phyloP scores from a whole-genome alignment of 768 basidiomycete genomes.

The Auricularia cornea region DNA sequence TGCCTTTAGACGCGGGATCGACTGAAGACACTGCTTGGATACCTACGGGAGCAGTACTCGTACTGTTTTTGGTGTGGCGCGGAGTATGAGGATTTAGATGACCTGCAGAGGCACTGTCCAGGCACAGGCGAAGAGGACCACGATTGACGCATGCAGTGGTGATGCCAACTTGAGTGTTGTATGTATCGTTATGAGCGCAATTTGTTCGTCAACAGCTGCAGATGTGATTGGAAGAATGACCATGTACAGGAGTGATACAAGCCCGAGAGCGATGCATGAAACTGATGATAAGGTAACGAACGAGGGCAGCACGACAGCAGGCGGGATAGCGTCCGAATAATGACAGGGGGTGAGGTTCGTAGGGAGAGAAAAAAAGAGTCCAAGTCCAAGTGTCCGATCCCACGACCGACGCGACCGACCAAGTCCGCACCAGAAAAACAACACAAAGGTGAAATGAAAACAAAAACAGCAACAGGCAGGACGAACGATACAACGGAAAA shows the following conservation, averaged over 20 bases:
- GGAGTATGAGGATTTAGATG: slow-evolving; percentile 52
- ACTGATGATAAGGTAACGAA: not conserved
- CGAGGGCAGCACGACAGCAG: not conserved
- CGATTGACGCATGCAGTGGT: slow-evolving; percentile 38
- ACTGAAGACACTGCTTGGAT: slow-evolving; percentile 55
- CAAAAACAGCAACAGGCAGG: not conserved
- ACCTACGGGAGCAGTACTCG: slow-evolving; percentile 60
- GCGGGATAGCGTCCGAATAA: not conserved
- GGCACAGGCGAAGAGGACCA: slow-evolving; percentile 72
- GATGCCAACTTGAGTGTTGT: not conserved
- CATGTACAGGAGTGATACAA: not conserved
- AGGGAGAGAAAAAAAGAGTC: not conserved
- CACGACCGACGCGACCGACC: not conserved
- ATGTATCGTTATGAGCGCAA: too few species aligned
- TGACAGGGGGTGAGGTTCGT: not conserved
- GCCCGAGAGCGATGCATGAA: not conserved
- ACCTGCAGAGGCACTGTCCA: slow-evolving; percentile 60
- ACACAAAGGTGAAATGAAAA: not conserved
- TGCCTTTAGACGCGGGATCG: slow-evolving; percentile 58
- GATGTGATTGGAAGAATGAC: not conserved
- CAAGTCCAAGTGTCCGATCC: not conserved
- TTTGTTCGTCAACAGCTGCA: not conserved
- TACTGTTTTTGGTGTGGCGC: slow-evolving; percentile 92
- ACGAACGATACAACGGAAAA: not conserved
- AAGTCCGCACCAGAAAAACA: not conserved